Conservation (phyloP, 2,329 filamentous ascomycete species). For the Trichoderma sp. region DNA sequence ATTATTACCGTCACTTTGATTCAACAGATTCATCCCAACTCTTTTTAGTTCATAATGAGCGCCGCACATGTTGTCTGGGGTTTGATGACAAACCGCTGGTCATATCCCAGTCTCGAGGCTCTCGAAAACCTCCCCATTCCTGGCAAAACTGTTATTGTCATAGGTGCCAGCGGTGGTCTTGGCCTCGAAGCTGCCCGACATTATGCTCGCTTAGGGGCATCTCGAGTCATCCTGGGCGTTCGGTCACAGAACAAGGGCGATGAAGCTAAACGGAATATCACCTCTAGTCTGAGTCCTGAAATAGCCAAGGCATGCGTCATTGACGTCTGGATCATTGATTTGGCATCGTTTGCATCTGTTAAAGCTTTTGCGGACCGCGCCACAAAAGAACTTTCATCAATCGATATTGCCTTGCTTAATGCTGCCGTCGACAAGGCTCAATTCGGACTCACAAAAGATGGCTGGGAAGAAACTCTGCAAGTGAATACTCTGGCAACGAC, state of each 20-base stretch:
- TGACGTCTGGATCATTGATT: conserved; percentile 11
- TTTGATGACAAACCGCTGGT: conserved; percentile 6
- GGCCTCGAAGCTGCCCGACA: conserved; percentile 43
- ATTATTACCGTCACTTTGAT: not conserved
- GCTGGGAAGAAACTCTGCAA: conserved; percentile 56
- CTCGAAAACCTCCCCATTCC: not conserved
- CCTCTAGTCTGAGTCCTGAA: not conserved
- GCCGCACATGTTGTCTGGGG: not conserved
- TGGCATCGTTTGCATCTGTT: conserved; percentile 9
- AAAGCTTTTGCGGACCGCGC: conserved; percentile 1
- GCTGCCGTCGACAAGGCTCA: conserved; percentile 29
- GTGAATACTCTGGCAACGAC: conserved; percentile 60
- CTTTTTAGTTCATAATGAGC: not conserved
- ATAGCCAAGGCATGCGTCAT: not conserved
- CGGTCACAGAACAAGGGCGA: not conserved
- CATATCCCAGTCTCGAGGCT: not conserved
- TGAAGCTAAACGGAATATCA: conserved; percentile 6
- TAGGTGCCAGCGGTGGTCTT: conserved; percentile 42
- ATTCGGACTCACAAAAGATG: conserved; percentile 35
- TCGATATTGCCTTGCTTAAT: conserved; percentile 34
- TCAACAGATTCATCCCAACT: not conserved
- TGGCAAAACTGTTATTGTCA: conserved; percentile 40
- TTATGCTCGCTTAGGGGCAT: conserved; percentile 36
- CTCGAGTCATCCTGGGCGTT: conserved; percentile 2
- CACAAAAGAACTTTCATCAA: not conserved